These are phyloP conservation scores for Chytriomyces sp. DNA, from an alignment of 192 early-diverging fungal species.

Conservation along the genomic window DNA sequence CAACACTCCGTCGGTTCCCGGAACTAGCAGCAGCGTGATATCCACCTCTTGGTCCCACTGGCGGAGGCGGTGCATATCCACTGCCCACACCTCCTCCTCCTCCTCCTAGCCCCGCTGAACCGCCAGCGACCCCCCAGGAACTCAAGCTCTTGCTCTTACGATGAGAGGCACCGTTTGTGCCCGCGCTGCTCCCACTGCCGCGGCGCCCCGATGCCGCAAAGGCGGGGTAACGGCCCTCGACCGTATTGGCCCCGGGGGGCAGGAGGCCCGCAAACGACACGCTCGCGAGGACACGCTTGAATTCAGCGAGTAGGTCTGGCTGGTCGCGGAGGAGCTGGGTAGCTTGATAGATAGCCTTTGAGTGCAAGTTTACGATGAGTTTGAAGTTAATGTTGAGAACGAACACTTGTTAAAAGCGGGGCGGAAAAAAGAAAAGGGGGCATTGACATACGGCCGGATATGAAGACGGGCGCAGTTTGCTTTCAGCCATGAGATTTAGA, in stretches of 20 bases:
- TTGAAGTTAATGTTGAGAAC: neutral
- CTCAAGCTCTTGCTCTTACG: too few species aligned
- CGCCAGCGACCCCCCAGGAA: too few species aligned
- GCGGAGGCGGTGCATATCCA: too few species aligned
- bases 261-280: constrained; percentile 14
- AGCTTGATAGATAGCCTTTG: constrained; percentile 22
- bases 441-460: constrained; percentile 7
- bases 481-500: neutral
- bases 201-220: too few species aligned
- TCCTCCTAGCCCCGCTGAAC: too few species aligned
- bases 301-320: constrained; percentile 11
- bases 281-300: constrained; percentile 13
- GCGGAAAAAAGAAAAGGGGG: neutral
- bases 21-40: too few species aligned
- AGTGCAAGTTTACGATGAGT: too few species aligned
- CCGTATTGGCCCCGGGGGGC: too few species aligned
- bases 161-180: neutral
- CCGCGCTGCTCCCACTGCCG: neutral
- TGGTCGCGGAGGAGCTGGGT: constrained; percentile 2
- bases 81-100: too few species aligned
- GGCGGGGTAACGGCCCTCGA: too few species aligned
- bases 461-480: neutral
- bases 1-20: too few species aligned
- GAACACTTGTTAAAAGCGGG: neutral
- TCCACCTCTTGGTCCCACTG: too few species aligned